A percentile compares a stretch with the other conserved stretches of the same genome.
Evolutionary conservation across 257 asterid genomes (phyloP).

Genomic region (Apocynum venetum): DNA sequence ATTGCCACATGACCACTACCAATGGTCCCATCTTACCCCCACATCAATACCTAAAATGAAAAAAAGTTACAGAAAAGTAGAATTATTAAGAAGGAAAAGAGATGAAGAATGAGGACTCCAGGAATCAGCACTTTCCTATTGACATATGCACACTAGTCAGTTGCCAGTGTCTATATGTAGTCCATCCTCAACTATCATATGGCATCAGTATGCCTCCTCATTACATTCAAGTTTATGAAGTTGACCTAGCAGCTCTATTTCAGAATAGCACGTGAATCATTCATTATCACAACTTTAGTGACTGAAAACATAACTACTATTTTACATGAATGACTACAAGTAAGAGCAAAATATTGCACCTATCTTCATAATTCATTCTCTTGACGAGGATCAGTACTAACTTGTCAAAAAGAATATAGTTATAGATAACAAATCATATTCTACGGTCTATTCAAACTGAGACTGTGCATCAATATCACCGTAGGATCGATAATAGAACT

Average conservation of each 20-base stretch:
- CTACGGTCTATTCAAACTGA: not conserved
- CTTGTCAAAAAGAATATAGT: not conserved
- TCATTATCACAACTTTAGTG: not conserved
- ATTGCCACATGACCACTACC: not conserved
- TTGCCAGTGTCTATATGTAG: not conserved
- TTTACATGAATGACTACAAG: not conserved
- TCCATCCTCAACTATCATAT: not conserved
- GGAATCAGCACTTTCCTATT: not conserved
- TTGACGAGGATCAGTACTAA: not conserved
- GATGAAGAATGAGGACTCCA: not conserved
- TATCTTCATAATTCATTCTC: not conserved
- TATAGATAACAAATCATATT: not conserved
- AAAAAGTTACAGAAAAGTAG: not conserved
- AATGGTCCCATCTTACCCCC: not conserved
- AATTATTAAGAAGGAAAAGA: not conserved
- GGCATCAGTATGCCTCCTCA: not conserved
- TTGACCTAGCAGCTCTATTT: not conserved
- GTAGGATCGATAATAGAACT: not conserved
- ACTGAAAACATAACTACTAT: not conserved
- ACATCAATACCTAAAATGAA: not conserved
- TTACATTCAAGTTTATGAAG: not conserved
- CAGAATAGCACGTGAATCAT: not conserved
- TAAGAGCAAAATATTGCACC: not conserved
- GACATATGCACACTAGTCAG: not conserved
- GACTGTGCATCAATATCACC: not conserved